Evolutionary conservation across 2,329 filamentous ascomycete species (phyloP), one percentile per base, ranked within the genome.

Genomic region (Pseudogymnoascus sp.): DNA sequence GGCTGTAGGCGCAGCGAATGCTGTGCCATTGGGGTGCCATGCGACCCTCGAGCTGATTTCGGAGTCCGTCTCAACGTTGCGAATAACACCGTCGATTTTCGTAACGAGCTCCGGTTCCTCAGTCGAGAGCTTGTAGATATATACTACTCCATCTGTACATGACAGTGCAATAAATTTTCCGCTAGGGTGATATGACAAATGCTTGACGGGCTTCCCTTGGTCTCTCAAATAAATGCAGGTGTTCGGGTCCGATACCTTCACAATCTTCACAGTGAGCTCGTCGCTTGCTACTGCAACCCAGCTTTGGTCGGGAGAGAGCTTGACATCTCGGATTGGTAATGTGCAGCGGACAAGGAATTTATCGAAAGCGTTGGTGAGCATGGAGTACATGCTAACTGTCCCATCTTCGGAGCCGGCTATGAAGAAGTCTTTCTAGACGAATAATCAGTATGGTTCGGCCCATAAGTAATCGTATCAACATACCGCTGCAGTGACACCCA

Each of bases 241-340:
- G 21, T 82, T 87, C 74, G 88, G 93, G 73, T 97, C 90, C 57
- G 87, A 81, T 33, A 88, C 89, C 70, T 89, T 89, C 66, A 99
- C 91, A 21, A 99, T 79, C 74, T 96, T 96, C 68, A 97, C 91
- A 1, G 88, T 89, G 64, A 96, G 80, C 75, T 99, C 95, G 74
- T 97, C 96, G 80, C 93, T 97, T n/a, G 93, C 92, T 26, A 97
- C 91, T 31, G 95, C 95, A 68, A 88, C 90, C 93, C 92, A 97
- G 70, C 90, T 84, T 0, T 85, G 83, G 73, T 97, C 90, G 1
- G 86, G 83, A 2, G 91, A 93, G 13, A 99, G 79, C 3, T 90
- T 87, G 62, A 99, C 80, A 74, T 97, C 92, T 71, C 95, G 85
- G 33, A 97, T 85, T 0, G 95, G 91, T 2, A 97, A 79, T n/a